Base-by-base conservation (phyloP, 257 asterid genomes). In the Misopates orontium region DNA sequence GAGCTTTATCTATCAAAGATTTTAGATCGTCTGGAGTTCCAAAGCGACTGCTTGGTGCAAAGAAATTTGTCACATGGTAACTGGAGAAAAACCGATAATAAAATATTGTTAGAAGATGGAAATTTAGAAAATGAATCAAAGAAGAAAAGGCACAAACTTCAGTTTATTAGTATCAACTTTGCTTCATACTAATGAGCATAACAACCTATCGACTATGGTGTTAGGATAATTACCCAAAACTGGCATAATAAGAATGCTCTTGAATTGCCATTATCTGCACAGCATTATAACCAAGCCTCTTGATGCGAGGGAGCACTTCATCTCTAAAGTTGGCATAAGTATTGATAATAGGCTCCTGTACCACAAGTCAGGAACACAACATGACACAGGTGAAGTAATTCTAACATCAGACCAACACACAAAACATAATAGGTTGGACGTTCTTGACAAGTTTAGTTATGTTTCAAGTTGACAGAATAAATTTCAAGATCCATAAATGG, bases 191-290 rank as follows among this genome's bases (percentile, higher is more conserved):
- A 55, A 39, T 51, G 57, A 57, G 51, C 51, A 24, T 62, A 74
- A 41, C 39, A 54, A 57, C 44, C 56, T 56, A 68, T 22, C 23
- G 67, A 58, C 31, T 23, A 60, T 51, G 62, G 65, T 9, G 23
- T 36, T 5, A 4, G 54, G 63, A 19, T 51, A 22, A 67, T 65
- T 94, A 94, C 99, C 99, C 99, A 73, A 94, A 94, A 78, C 99
- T 88, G 73, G 96, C 99, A 83, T 94, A 94, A 76, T 94, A 94
- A 39, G 99, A 88, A 78, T 94, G 99, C 90, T 94, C 99, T 82
- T 90, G 99, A 76, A 94, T 94, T 67, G 99, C 99, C 99, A 94
- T 94, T 55, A 94, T 83, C 81, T 94, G 99, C 80, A 94, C 96
- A 51, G 97, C 99, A 77, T 94, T 94, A 67, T 94, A 94, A 41